Percentiles rank a stretch among this genome's conserved stretches.
Evolutionary conservation across 2,329 filamentous ascomycete species (phyloP).

Genomic region (Colletotrichum endophyticum): DNA sequence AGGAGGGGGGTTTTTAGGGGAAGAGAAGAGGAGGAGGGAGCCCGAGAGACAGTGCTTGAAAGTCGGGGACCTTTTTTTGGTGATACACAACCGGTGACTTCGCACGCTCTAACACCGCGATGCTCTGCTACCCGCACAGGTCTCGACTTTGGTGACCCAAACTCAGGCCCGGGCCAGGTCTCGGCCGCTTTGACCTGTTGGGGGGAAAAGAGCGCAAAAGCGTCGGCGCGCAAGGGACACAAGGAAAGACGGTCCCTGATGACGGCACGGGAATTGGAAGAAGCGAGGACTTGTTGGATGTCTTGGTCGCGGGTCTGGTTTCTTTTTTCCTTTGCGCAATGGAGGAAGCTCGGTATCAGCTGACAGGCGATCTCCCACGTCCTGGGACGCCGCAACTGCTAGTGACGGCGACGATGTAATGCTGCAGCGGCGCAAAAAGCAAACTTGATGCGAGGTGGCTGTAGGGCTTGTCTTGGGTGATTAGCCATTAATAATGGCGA

Average conservation of each 20-base stretch:
- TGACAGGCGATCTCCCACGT: constrained; percentile 4
- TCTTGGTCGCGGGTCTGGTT: not conserved
- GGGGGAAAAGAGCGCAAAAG: constrained; percentile 3
- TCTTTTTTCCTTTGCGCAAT: not conserved
- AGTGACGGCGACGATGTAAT: not conserved
- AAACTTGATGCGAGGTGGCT: not conserved
- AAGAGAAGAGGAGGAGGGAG: not conserved
- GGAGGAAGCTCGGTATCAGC: constrained; percentile 11
- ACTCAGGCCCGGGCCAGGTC: constrained; percentile 9
- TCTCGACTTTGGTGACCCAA: constrained; percentile 8
- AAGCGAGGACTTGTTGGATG: not conserved
- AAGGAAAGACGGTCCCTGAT: not conserved
- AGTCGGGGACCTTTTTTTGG: not conserved
- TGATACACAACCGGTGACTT: constrained; percentile 20
- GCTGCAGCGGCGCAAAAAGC: not conserved
- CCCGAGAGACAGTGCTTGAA: not conserved
- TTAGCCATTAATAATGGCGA: not conserved
- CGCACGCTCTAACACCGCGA: constrained; percentile 10
- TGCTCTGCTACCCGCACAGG: constrained; percentile 11
- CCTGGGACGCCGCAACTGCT: not conserved
- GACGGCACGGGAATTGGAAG: not conserved
- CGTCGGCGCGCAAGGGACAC: not conserved
- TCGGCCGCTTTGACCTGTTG: constrained; percentile 19
- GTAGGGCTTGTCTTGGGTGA: not conserved
- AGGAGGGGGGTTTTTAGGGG: not conserved